Evolutionary conservation across 352 stramenopile genomes (phyloP).

Genomic region (Thalassiosira hispida): DNA sequence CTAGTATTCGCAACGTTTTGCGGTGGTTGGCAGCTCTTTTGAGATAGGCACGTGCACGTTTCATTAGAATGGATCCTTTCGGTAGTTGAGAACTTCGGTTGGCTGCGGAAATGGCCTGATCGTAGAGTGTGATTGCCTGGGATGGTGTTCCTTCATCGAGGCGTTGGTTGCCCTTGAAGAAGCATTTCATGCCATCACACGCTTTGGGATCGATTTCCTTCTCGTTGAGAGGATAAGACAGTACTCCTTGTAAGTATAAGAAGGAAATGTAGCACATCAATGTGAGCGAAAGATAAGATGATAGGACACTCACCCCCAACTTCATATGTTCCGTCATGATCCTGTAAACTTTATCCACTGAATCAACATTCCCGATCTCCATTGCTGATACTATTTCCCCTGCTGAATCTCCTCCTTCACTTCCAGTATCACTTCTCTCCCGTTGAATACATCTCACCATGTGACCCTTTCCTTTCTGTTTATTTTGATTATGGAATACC

Average conservation of each 20-base stretch:
- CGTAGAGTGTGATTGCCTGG: constrained; percentile 66
- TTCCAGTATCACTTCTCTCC: not conserved
- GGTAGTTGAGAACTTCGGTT: constrained; percentile 31
- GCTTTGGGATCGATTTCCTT: constrained; percentile 55
- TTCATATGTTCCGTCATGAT: constrained; percentile 79
- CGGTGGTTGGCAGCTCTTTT: constrained; percentile 63
- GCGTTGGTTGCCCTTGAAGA: constrained; percentile 71
- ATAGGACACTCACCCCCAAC: constrained; percentile 20
- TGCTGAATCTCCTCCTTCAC: constrained; percentile 21
- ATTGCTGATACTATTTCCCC: constrained; percentile 40
- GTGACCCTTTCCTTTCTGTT: constrained; percentile 60
- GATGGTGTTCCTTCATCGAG: constrained; percentile 64
- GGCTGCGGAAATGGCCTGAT: constrained; percentile 57
- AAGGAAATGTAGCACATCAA: too few species aligned
- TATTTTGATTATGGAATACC: constrained; percentile 43
- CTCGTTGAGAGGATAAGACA: not conserved
- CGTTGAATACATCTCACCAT: constrained; percentile 71
- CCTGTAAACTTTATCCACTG: constrained; percentile 80
- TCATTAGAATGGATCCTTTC: constrained; percentile 68
- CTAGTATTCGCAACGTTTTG: constrained; percentile 46
- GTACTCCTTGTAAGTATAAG: too few species aligned
- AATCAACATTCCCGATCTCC: constrained; percentile 78
- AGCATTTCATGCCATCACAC: constrained; percentile 76
- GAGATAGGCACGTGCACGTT: constrained; percentile 66
- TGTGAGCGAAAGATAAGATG: too few species aligned